phyloP scores from a whole-genome alignment of 352 stramenopile genomes.

The Lagenidium giganteum region DNA sequence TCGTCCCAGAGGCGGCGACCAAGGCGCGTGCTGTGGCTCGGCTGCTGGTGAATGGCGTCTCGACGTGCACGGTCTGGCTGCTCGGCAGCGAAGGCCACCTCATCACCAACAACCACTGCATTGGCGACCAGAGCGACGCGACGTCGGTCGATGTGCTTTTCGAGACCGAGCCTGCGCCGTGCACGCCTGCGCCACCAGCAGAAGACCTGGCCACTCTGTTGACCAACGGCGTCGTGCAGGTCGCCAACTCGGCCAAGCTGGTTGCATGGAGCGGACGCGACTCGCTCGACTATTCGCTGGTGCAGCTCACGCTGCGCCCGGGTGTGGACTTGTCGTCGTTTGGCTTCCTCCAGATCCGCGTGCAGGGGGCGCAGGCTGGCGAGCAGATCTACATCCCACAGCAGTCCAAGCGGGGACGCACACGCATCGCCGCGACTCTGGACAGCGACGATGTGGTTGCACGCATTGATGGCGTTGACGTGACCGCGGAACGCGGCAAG shows the following conservation, averaged over 20 bases:
- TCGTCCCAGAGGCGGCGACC: constrained; percentile 13
- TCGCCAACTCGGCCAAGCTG: constrained; percentile 9
- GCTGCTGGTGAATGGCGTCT: constrained; percentile 21
- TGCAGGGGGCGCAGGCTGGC: constrained; percentile 12
- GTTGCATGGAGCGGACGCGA: constrained; percentile 13
- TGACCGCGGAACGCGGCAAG: constrained; percentile 18
- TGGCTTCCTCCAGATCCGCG: constrained; percentile 27
- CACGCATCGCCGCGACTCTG: constrained; percentile 19
- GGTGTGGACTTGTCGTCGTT: constrained; percentile 20
- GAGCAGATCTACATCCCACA: constrained; percentile 51
- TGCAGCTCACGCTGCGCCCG: constrained; percentile 21
- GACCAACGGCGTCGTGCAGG: too few relatives aligned
- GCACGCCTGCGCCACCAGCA: constrained; percentile 2
- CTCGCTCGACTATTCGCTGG: constrained; percentile 36
- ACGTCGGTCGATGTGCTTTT: constrained; percentile 26
- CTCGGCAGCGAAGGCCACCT: constrained; percentile 32
- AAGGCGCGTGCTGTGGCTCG: constrained; percentile 28
- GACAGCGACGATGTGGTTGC: constrained; percentile 21
- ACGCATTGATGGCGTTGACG: constrained; percentile 12
- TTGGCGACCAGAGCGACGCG: constrained; percentile 15
- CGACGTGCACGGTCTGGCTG: constrained; percentile 37
- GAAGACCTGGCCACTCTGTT: constrained; percentile 1
- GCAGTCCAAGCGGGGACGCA: constrained; percentile 26
- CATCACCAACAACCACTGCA: constrained; percentile 47
- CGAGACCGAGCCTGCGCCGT: constrained; percentile 7